Evolutionary conservation across 2,329 filamentous ascomycete species (phyloP), one percentile per base, ranked within the genome.

Genomic region (Hypoxylon sp.): DNA sequence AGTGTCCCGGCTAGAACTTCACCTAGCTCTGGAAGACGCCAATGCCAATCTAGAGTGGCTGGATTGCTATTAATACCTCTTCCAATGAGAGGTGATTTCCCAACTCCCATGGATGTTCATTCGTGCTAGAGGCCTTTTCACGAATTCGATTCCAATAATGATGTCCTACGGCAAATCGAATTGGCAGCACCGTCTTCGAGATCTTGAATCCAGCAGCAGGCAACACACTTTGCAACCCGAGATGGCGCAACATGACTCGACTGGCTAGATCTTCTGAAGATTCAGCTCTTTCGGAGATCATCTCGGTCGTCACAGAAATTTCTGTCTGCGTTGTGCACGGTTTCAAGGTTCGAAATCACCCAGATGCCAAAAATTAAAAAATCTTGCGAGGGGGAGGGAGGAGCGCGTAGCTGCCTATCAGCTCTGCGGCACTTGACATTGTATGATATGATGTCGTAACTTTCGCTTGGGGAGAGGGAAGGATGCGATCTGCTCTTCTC

Each of bases 291-390:
- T 60, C 51, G 59, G 63, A 35, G 57, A 31, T 37, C 49, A 65
- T 59, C 57, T 65, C 61, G 63, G 63, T 37, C 55, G 40, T 43
- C 54, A 66, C 54, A 61, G 45, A 60, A 38, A 41, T 44, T 32
- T 43, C 26, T 35, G 31, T 25, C 51, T 57, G 57, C 53, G 51
- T 44, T 56, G 50, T 65, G 51, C 53, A 54, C 49, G 44, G 38
- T 54, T 47, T 60, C 58, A 64, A 50, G 38, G 52, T 47, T 60
- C 58, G 63, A 50, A 49, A 29, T 49, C 23, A 53, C 51, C 57
- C 54, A 25, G 34, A 40, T 27, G 6, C 55, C 54, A 36, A 52
- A 51, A 45, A 44, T 49, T 63, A 47, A 43, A 47, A 43, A 51
- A 45, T 52, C 55, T 53, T 59, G 20, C 42, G 8, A 45, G 40